Percentiles rank a stretch among this genome's conserved stretches.
Evolutionary conservation across 306 rosid genomes (phyloP).

Genomic region (Gynostemma pentaphyllum): DNA sequence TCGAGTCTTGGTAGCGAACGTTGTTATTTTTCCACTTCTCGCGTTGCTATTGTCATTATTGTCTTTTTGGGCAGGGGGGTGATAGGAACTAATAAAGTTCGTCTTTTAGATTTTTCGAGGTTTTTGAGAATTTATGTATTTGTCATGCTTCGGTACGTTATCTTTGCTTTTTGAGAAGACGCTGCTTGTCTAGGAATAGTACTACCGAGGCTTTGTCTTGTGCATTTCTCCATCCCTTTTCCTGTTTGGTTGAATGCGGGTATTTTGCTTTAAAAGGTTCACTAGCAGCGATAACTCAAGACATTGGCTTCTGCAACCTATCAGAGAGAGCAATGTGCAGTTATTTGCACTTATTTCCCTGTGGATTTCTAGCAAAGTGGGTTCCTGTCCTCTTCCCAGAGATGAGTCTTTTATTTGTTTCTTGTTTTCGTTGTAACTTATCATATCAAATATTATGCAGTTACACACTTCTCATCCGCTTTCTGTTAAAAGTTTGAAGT

Average conservation of each 20-base stretch:
- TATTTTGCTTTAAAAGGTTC: slow-evolving; percentile 17
- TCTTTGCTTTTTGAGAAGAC: not conserved
- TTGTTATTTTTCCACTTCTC: too few relatives aligned
- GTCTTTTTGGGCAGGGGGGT: too few relatives aligned
- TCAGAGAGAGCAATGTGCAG: slow-evolving; percentile 60
- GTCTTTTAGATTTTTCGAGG: too few relatives aligned
- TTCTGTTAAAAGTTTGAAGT: slow-evolving; percentile 39
- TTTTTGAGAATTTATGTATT: not conserved
- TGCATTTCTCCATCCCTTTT: not conserved
- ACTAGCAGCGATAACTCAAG: slow-evolving; percentile 7
- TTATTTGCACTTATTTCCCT: slow-evolving; percentile 64
- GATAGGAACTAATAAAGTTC: too few relatives aligned
- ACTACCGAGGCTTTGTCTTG: not conserved
- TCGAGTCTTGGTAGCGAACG: not conserved
- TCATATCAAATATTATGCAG: slow-evolving; percentile 20
- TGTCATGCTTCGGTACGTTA: not conserved
- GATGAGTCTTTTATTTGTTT: not conserved
- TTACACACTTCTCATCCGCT: slow-evolving; percentile 47
- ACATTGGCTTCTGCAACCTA: slow-evolving; percentile 59
- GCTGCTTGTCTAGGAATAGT: not conserved
- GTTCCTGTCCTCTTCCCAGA: slow-evolving; percentile 4
- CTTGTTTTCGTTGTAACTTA: not conserved
- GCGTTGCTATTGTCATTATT: too few relatives aligned
- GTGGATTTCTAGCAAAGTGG: slow-evolving; percentile 86
- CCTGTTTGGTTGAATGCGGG: not conserved